Evolutionary conservation across 495 filamentous ascomycete genomes (phyloP), one percentile per base, ranked within the genome.

Genomic region (Penicillium bovifimosum): DNA sequence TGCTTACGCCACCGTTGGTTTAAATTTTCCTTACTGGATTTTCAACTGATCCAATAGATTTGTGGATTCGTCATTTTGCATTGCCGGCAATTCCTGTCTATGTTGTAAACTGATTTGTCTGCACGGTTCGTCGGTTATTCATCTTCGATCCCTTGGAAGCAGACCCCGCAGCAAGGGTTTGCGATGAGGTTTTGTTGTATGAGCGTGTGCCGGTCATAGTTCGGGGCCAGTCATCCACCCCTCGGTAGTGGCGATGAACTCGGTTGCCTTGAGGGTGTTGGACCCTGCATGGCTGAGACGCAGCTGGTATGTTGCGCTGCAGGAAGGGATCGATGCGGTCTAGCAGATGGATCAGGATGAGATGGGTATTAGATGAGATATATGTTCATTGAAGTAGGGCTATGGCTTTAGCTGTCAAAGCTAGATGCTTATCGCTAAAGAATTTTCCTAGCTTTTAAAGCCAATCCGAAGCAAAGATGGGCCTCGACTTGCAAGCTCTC

Each of bases 1-100:
- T 66, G 60, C 46, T 66, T 28, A 63, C 63, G 31, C 63, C 63
- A 39, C 63, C 63, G 2, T 28, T 61, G 41, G 41, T 8, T 14
- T 50, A 18, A 50, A 29, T 17, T n/a, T 5, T 1, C 10, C 7
- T 9, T 43, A 43, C 41, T 13, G 13, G 26, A 8, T 42, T 9
- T n/a, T 20, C 26, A 10, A n/a, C n/a, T n/a, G 36, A 9, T 9
- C 9, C 3, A 31, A 31, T 6, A 31, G 6, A 31, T 31, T 31
- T 31, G 29, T 31, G 7, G 29, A 24, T 24, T 24, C 20, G 4
- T 2, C 20, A 4, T 24, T 24, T 24, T 24, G 20, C 20, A 24
- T 4, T 24, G 20, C 4, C 20, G 20, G 20, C 20, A 24, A 24
- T 24, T 24, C 20, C 20, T 24, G 4, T 24, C 20, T 24, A 24